Conservation (phyloP, 169 alveolate genomes). For the Cardiosporidium cionae region DNA sequence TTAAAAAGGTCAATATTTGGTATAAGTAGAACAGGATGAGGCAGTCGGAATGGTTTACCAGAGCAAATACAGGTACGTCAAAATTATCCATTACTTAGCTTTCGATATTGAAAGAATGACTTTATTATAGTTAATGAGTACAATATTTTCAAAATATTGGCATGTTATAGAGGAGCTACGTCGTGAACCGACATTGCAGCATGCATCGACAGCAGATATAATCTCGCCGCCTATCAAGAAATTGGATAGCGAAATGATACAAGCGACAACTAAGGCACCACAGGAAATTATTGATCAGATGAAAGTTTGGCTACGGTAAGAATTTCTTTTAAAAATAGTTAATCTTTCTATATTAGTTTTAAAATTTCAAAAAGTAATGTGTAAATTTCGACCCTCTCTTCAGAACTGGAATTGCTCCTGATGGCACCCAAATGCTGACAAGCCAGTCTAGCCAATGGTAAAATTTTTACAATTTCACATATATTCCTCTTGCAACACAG, state of each 20-base stretch:
- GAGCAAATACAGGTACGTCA: neutral
- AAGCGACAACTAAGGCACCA: slow-evolving; percentile 10
- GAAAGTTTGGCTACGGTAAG: slow-evolving; percentile 22
- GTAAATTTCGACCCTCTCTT: neutral
- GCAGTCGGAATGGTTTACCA: neutral
- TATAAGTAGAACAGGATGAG: neutral
- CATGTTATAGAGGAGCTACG: neutral
- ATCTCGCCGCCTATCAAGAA: neutral
- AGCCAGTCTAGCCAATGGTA: slow-evolving; percentile 46
- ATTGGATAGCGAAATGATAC: slow-evolving; percentile 6
- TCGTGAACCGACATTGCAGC: neutral
- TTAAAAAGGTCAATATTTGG: too few species aligned
- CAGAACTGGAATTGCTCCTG: slow-evolving; percentile 50
- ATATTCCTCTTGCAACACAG: too few species aligned
- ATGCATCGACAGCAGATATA: neutral
- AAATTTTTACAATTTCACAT: slow-evolving; percentile 3
- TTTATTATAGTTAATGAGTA: too few species aligned
- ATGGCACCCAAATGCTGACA: slow-evolving; percentile 51
- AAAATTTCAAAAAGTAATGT: neutral
- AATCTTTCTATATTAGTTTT: neutral
- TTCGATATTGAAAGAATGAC: too few species aligned
- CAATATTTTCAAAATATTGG: neutral
- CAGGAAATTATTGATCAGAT: slow-evolving; percentile 25
- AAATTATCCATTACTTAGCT: neutral
- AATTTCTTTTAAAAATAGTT: neutral